Evolutionary conservation across 495 filamentous ascomycete genomes (phyloP).

Genomic region (Podospora didyma): DNA sequence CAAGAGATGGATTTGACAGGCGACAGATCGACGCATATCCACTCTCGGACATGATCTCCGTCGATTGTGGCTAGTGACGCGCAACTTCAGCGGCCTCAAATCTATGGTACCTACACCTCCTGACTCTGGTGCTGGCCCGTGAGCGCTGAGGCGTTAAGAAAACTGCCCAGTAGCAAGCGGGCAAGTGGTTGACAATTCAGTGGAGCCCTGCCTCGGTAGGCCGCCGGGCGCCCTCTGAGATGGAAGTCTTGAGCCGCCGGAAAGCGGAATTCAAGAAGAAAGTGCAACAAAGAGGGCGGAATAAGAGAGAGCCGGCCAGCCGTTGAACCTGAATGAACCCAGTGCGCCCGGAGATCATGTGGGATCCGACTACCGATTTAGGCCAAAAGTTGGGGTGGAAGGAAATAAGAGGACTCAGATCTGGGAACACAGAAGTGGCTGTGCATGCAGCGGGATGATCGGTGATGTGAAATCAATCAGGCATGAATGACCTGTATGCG

Average conservation of each 20-base stretch:
- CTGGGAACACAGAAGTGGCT: not conserved
- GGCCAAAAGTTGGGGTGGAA: not conserved
- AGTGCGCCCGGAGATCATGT: too few species aligned
- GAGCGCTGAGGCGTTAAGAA: too few species aligned
- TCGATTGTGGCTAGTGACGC: not conserved
- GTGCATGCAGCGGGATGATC: not conserved
- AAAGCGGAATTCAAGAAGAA: not conserved
- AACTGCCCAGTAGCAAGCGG: too few species aligned
- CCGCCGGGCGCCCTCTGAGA: too few species aligned
- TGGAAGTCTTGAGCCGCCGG: not conserved
- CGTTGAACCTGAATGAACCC: too few species aligned
- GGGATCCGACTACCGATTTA: not conserved
- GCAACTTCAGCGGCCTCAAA: not conserved
- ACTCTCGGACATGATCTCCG: not conserved
- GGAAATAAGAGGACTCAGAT: not conserved
- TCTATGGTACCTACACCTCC: too few species aligned
- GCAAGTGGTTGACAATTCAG: too few species aligned
- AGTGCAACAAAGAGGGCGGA: not conserved
- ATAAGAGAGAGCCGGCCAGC: not conserved
- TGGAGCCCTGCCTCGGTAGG: too few species aligned
- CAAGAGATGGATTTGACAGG: not conserved
- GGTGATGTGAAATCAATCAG: not conserved
- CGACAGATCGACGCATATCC: not conserved
- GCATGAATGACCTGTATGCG: too few species aligned
- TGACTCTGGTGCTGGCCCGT: not conserved